Evolutionary conservation across 208 protist genomes (phyloP).

Genomic region (Leishmania tarentolae): DNA sequence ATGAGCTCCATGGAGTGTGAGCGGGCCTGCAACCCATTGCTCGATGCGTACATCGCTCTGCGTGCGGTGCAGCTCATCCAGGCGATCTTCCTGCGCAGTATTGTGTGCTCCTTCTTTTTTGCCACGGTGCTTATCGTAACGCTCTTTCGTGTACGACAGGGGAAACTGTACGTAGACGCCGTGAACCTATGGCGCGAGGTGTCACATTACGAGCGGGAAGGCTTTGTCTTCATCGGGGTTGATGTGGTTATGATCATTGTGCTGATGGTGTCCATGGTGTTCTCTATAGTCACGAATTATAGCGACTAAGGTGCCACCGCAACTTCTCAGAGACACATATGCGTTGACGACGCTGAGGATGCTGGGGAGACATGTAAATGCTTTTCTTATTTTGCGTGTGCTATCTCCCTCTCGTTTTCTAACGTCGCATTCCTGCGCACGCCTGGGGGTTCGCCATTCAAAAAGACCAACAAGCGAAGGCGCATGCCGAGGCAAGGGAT

Average conservation of each 20-base stretch:
- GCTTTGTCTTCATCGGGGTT: conserved; percentile 58
- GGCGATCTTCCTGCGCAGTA: conserved; percentile 50
- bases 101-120: conserved; percentile 45
- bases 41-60: conserved; percentile 72
- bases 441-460: background rate
- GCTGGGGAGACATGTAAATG: background rate
- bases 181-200: conserved; percentile 81
- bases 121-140: conserved; percentile 35
- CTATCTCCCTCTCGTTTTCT: background rate
- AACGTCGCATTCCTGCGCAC: background rate
- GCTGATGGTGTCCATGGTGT: conserved; percentile 65
- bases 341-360: background rate
- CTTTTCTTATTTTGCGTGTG: background rate
- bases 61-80: conserved; percentile 71
- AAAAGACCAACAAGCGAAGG: no score
- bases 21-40: conserved; percentile 71
- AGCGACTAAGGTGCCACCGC: conserved; percentile 7
- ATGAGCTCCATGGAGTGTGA: conserved; percentile 83
- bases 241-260: conserved; percentile 67
- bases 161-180: conserved; percentile 73
- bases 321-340: background rate
- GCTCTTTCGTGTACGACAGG: conserved; percentile 54
- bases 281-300: conserved; percentile 67
- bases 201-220: conserved; percentile 58
- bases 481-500: background rate